Evolutionary conservation across 306 rosid species (phyloP), one percentile per base, ranked within the genome.

Genomic region (Rosa lucieae): DNA sequence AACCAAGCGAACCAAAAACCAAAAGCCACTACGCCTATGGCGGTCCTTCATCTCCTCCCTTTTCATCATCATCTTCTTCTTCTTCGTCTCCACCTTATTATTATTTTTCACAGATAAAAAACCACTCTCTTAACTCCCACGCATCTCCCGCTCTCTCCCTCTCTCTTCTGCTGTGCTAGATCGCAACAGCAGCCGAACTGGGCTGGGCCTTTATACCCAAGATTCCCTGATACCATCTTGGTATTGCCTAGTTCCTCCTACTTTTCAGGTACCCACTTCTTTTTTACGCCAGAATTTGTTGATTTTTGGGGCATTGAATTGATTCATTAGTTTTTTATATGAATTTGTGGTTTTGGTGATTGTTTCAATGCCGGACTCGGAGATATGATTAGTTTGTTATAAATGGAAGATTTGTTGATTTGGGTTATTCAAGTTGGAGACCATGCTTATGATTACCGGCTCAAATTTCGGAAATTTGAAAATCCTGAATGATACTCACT

Each of bases 1-100:
- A 77, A 39, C 72, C 79, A 80, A 75, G 58, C 81, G 75, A 72
- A 72, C 26, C 44, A n/a, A 65, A 74, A 15, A 69, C 37, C 66
- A 59, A 20, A 52, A 74, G 84, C 84, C 82, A 79, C 84, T 65
- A 47, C 82, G 63, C 80, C 82, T 78, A 87, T 89, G 92, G 91
- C 87, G 91, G 83, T 89, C 82, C 84, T 87, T 79, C 83, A 51
- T 74, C 74, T 53, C 68, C 89, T 18, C 69, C 87, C 75, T 8
- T 39, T 47, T 73, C 71, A 39, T 17, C 71, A 3, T 67, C 67
- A 21, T 44, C 90, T 12, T 42, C 88, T 13, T 71, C 18, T 35
- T 70, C 76, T 14, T n/a, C 74, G 23, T 70, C 78, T 76, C 74
- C 82, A 42, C 53, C 78, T 40, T 13, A 20, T 42, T 21, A 21